Percentiles rank a stretch among this genome's conserved stretches.
Conservation (phyloP, 495 filamentous ascomycete genomes). For the Barbatosphaeria neglecta region DNA sequence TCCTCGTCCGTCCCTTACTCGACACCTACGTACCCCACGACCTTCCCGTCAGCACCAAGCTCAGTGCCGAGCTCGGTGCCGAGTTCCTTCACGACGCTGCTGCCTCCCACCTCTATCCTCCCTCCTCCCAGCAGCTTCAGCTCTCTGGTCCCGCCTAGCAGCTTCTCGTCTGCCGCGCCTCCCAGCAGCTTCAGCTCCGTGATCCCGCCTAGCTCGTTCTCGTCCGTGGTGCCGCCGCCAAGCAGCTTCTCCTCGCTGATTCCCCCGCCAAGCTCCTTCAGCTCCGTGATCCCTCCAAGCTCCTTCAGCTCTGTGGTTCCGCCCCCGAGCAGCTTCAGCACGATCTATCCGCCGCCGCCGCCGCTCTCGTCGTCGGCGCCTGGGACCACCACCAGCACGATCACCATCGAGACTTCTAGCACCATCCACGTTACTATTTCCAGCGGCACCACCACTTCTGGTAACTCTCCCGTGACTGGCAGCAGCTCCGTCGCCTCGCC, state of each 20-base stretch:
- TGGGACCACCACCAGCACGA: background rate
- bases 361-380: background rate
- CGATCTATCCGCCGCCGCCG: background rate
- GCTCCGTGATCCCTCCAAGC: background rate
- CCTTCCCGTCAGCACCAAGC: background rate
- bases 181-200: background rate
- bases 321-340: background rate
- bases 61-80: background rate
- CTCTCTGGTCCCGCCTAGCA: background rate
- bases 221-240: background rate
- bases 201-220: background rate
- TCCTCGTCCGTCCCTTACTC: background rate
- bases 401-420: background rate
- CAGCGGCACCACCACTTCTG: background rate
- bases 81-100: background rate
- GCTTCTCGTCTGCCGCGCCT: too few relatives aligned
- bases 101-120: background rate
- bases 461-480: background rate
- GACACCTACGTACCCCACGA: background rate
- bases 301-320: background rate
- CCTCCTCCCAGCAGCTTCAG: too few relatives aligned
- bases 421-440: background rate
- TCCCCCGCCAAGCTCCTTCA: background rate
- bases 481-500: background rate
- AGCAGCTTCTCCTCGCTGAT: too few relatives aligned